phyloP scores from a whole-genome alignment of 169 alveolate species.

The Plasmodium chabaudi region DNA sequence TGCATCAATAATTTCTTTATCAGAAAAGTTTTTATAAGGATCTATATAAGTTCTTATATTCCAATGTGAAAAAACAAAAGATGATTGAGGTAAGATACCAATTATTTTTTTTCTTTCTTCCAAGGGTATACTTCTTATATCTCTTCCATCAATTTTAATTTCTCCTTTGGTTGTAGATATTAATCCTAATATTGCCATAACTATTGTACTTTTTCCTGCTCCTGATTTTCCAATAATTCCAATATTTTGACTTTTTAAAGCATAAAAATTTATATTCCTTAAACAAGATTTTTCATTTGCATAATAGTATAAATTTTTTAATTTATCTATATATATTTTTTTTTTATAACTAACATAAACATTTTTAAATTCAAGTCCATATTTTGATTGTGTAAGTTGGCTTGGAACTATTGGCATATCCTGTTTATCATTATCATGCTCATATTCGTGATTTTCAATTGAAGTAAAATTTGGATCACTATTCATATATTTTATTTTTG shows the following conservation, averaged over 20 bases:
- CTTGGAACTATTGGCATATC: not conserved
- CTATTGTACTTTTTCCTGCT: slow-evolving; percentile 80
- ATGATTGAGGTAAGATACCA: slow-evolving; percentile 83
- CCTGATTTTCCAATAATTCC: slow-evolving; percentile 84
- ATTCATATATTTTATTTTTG: slow-evolving; percentile 2
- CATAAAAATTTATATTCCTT: slow-evolving; percentile 77
- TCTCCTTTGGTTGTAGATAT: slow-evolving; percentile 75
- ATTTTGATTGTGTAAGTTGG: not conserved
- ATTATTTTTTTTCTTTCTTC: slow-evolving; percentile 68
- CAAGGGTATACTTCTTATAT: slow-evolving; percentile 28
- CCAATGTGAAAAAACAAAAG: slow-evolving; percentile 79
- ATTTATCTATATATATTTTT: slow-evolving; percentile 21
- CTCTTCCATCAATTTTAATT: slow-evolving; percentile 76
- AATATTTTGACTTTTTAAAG: slow-evolving; percentile 79
- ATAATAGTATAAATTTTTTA: slow-evolving; percentile 36
- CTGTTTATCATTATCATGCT: not conserved
- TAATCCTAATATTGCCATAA: slow-evolving; percentile 79
- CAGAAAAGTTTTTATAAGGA: slow-evolving; percentile 77
- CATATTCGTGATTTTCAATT: too few relatives aligned
- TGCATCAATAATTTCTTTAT: slow-evolving; percentile 75
- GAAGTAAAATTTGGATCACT: not conserved
- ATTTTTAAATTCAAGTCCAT: slow-evolving; percentile 65
- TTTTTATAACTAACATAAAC: slow-evolving; percentile 70
- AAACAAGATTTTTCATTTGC: slow-evolving; percentile 76
- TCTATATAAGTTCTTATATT: slow-evolving; percentile 79